phyloP scores from a whole-genome alignment of 495 filamentous ascomycete genomes.

The Cairneyella variabilis region DNA sequence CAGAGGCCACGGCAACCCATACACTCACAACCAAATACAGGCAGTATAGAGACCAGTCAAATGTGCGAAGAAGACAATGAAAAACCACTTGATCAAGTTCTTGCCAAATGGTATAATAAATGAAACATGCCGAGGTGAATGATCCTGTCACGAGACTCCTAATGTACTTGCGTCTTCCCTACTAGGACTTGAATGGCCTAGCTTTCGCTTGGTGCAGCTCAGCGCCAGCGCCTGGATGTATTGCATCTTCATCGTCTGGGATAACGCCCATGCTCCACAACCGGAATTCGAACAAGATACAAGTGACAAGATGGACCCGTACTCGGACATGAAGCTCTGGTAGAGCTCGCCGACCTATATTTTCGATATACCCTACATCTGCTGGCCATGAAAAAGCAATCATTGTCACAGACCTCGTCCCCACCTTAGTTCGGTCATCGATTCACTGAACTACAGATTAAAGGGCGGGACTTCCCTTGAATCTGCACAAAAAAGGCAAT shows the following conservation, averaged over 20 bases:
- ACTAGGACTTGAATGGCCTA: neutral
- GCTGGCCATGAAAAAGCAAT: slow-evolving; percentile 21
- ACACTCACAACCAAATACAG: too few relatives aligned
- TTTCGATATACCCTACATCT: neutral
- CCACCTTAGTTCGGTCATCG: slow-evolving; percentile 16
- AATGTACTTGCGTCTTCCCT: slow-evolving; percentile 1
- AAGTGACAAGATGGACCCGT: slow-evolving; percentile 17
- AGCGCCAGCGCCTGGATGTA: too few relatives aligned
- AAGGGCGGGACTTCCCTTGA: neutral
- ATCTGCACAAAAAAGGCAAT: neutral
- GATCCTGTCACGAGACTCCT: too few relatives aligned
- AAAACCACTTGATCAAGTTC: too few relatives aligned
- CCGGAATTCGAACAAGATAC: slow-evolving; percentile 7
- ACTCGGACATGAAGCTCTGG: slow-evolving; percentile 12
- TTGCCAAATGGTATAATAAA: neutral
- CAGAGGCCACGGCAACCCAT: too few relatives aligned
- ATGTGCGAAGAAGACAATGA: too few relatives aligned
- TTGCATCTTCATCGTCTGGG: neutral
- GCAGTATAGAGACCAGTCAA: too few relatives aligned
- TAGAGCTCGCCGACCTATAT: slow-evolving; percentile 17
- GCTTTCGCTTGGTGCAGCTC: neutral
- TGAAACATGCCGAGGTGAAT: too few relatives aligned
- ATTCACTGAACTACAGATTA: slow-evolving; percentile 11
- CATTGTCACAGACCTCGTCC: slow-evolving; percentile 9
- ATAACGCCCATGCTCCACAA: slow-evolving; percentile 18